Evolutionary conservation across 140 eudicot species (phyloP).

Genomic region (Anethum foeniculum): DNA sequence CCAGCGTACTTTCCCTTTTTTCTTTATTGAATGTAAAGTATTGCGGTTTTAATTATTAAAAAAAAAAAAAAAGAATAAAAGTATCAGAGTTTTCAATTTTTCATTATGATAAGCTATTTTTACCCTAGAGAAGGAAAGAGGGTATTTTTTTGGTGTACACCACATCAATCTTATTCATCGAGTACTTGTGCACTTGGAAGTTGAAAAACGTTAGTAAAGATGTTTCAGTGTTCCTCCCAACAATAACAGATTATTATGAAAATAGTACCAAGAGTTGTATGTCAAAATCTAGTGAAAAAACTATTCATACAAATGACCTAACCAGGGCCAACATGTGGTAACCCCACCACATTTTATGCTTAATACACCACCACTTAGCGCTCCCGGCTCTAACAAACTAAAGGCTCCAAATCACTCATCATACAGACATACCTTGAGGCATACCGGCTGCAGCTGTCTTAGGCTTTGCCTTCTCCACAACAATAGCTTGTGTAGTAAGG

Average conservation of each 20-base stretch:
- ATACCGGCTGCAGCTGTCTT: conserved; percentile 38
- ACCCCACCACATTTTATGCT: background rate
- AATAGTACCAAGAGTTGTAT: background rate
- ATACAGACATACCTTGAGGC: conserved; percentile 44
- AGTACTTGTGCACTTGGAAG: background rate
- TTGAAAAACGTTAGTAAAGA: background rate
- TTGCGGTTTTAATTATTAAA: no score
- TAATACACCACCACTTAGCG: background rate
- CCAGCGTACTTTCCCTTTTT: no score
- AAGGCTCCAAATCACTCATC: background rate
- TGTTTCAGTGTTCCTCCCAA: background rate
- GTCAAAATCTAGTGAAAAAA: background rate
- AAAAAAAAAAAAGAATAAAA: no score
- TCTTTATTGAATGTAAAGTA: no score
- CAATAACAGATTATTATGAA: background rate
- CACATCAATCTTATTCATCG: background rate
- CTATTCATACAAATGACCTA: background rate
- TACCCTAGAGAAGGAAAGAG: background rate
- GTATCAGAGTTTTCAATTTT: no score
- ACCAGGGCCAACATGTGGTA: background rate
- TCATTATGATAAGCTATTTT: no score
- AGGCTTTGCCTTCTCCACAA: conserved; percentile 70
- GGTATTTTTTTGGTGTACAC: background rate
- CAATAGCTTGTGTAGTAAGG: conserved; percentile 80
- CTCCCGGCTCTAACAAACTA: background rate